Percentiles rank a stretch among this genome's conserved stretches.
phyloP scores from a whole-genome alignment of 208 protist genomes.

The Wallacemonas rigidus region DNA sequence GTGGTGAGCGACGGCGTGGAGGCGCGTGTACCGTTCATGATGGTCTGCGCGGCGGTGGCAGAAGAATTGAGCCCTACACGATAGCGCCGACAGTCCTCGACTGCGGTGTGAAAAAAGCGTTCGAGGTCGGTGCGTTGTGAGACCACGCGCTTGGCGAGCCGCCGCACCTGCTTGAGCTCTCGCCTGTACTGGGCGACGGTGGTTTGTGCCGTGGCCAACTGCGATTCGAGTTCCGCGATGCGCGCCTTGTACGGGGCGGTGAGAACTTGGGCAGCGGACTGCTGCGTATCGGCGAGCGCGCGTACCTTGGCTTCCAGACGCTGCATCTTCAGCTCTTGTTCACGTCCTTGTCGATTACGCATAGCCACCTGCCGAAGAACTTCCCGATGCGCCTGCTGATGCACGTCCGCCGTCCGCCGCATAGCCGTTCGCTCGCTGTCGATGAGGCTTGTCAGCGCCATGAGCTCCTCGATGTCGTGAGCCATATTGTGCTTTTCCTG shows the following conservation, averaged over 20 bases:
- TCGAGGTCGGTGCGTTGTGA: conserved; percentile 76
- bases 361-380: conserved; percentile 53
- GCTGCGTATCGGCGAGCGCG: conserved; percentile 38
- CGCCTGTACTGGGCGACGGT: conserved; percentile 45
- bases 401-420: conserved; percentile 49
- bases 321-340: conserved; percentile 55
- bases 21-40: background rate
- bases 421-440: conserved; percentile 45
- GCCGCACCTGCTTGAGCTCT: conserved; percentile 59
- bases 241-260: conserved; percentile 37
- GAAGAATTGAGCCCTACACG: conserved; percentile 19
- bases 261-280: conserved; percentile 27
- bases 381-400: conserved; percentile 59
- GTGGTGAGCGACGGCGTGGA: background rate
- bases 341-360: conserved; percentile 40
- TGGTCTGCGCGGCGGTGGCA: background rate
- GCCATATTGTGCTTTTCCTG: conserved; percentile 51
- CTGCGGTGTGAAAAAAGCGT: conserved; percentile 71
- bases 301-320: conserved; percentile 55
- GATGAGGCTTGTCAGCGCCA: conserved; percentile 55
- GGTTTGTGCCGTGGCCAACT: conserved; percentile 44
- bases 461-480: conserved; percentile 69
- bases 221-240: conserved; percentile 44
- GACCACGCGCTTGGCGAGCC: conserved; percentile 55
- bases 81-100: conserved; percentile 65